Evolutionary conservation across 495 filamentous ascomycete genomes (phyloP).

Genomic region (Neurospora sp.): DNA sequence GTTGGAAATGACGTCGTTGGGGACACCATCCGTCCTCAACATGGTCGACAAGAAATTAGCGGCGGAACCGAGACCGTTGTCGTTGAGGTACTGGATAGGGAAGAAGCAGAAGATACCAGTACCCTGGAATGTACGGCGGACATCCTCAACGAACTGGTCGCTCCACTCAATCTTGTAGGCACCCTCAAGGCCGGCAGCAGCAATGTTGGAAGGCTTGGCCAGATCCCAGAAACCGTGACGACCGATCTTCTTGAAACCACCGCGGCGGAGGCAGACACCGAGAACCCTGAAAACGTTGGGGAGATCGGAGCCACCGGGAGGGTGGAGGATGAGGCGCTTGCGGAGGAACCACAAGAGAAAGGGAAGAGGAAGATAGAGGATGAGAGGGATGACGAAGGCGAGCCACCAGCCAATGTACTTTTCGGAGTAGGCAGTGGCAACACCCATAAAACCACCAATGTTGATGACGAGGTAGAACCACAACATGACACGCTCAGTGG

Average conservation of each 20-base stretch:
- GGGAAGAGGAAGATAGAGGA: slow-evolving; percentile 49
- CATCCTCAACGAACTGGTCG: slow-evolving; percentile 48
- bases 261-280: slow-evolving; percentile 41
- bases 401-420: slow-evolving; percentile 59
- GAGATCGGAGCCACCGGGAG: slow-evolving; percentile 44
- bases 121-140: slow-evolving; percentile 47
- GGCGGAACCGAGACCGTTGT: slow-evolving; percentile 37
- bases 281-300: slow-evolving; percentile 45
- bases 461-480: slow-evolving; percentile 58
- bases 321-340: slow-evolving; percentile 40
- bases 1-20: slow-evolving; percentile 71
- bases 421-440: slow-evolving; percentile 37
- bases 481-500: slow-evolving; percentile 52
- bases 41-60: slow-evolving; percentile 47
- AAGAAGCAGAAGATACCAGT: slow-evolving; percentile 54
- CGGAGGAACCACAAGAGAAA: slow-evolving; percentile 42
- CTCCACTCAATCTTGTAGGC: slow-evolving; percentile 33
- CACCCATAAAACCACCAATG: slow-evolving; percentile 53
- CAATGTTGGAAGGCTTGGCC: slow-evolving; percentile 52
- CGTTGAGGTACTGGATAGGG: slow-evolving; percentile 59
- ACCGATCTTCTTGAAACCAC: slow-evolving; percentile 45
- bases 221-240: slow-evolving; percentile 52
- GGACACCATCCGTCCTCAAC: slow-evolving; percentile 55
- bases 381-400: slow-evolving; percentile 58
- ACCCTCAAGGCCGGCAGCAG: slow-evolving; percentile 30